These are phyloP conservation scores for Kurtzmaniella quercitrusa DNA, from an alignment of 1,139 yeast species.

Conservation along the genomic window DNA sequence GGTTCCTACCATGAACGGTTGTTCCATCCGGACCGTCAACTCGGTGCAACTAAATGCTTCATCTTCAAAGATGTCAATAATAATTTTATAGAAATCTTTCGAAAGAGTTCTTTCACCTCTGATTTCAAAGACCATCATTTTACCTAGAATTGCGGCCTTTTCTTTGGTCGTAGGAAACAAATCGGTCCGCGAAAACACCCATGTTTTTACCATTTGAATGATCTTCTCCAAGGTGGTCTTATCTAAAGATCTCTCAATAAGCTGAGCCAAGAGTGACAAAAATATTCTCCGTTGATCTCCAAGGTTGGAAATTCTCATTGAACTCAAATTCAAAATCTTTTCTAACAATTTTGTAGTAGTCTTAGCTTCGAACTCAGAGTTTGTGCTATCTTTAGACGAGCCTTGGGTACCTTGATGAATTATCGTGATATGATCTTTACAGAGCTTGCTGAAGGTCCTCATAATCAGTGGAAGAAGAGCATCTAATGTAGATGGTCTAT, in stretches of 20 bases:
- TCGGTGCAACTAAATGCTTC: constrained; percentile 79
- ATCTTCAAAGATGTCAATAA: constrained; percentile 84
- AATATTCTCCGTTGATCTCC: constrained; percentile 94
- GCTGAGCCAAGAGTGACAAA: constrained; percentile 78
- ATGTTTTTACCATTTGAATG: constrained; percentile 70
- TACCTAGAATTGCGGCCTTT: constrained; percentile 88
- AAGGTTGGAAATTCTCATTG: constrained; percentile 73
- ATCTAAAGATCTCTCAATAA: constrained; percentile 86
- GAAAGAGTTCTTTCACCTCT: constrained; percentile 82
- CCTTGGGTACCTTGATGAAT: constrained; percentile 48
- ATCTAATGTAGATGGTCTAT: constrained; percentile 70
- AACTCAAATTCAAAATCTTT: constrained; percentile 70
- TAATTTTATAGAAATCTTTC: constrained; percentile 77
- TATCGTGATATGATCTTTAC: constrained; percentile 81
- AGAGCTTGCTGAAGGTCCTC: constrained; percentile 83
- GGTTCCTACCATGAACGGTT: constrained; percentile 93
- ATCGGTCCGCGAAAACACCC: constrained; percentile 86
- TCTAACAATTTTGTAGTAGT: constrained; percentile 75
- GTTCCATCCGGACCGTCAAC: constrained; percentile 92
- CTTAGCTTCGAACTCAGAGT: constrained; percentile 64
- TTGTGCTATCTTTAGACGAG: constrained; percentile 25
- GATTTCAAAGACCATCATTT: constrained; percentile 90
- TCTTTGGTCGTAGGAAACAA: constrained; percentile 94
- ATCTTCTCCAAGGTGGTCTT: constrained; percentile 70
- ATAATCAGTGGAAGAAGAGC: constrained; percentile 69